Evolutionary conservation across 2,329 filamentous ascomycete genomes (phyloP), one percentile per base, ranked within the genome.

Genomic region (Onygenales sp.): DNA sequence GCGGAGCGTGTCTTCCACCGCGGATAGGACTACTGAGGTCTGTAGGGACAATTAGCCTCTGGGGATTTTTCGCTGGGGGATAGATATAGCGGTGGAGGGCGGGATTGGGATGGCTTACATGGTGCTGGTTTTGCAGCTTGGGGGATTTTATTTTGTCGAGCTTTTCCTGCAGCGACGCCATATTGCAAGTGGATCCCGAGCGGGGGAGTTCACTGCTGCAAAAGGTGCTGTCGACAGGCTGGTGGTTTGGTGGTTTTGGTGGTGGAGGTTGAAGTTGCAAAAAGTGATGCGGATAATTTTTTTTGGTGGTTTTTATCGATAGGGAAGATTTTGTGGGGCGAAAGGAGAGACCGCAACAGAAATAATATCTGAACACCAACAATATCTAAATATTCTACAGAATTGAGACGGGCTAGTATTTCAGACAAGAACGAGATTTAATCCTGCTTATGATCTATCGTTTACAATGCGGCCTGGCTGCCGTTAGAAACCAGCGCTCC

Each of bases 101-200:
- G 17, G 17, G 17, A 17, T 17, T 17, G 17, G 14, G 9, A n/a
- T 33, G 37, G 69, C 76, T 61, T 75, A 93, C 90, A 81, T 91
- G 89, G 71, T 95, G 84, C 74, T 96, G 91, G 70, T 88, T 95
- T 72, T 97, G 88, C 65, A 96, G 83, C 73, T 95, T 95, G 53
- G 93, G 93, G 67, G 88, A 93, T 74, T 93, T 88, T 71, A 97
- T 96, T 81, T 94, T 96, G 76, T 92, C 88, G 69, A 98, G 83
- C 78, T 90, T 94, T 77, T 95, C 92, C 70, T 87, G 84, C 65
- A 97, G 75, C 71, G 83, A 82, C 74, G 71, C 70, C 75, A 77
- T 77, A 62, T 63, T 73, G 66, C 61, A 53, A 52, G 58, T 34
- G 49, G 27, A 31, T 59, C 59, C 52, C 58, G 58, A 62, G 62